Evolutionary conservation across 441 rosid species (phyloP).

Genomic region (Populus hybrid): DNA sequence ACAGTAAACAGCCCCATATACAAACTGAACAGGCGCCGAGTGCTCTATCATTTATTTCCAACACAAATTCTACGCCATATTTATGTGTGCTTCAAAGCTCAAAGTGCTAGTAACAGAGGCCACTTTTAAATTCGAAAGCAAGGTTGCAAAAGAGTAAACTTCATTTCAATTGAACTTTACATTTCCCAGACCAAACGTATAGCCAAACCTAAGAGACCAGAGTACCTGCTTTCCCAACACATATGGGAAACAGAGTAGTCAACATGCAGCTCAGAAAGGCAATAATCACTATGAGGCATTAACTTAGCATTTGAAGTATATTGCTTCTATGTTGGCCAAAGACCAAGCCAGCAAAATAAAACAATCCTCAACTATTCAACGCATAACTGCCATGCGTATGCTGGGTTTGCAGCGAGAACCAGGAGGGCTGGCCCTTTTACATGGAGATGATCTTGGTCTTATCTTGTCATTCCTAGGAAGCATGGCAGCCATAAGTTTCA

Average conservation of each 20-base stretch:
- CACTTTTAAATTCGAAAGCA: background rate
- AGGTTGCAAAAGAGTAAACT: background rate
- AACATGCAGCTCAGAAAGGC: conserved; percentile 14
- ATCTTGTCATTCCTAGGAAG: conserved; percentile 26
- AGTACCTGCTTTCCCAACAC: background rate
- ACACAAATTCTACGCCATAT: background rate
- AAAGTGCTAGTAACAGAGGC: background rate
- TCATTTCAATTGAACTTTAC: background rate
- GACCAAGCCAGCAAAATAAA: background rate
- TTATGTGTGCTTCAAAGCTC: background rate
- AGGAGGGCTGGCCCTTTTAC: conserved; percentile 33
- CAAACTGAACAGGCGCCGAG: background rate
- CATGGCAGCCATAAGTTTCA: conserved; percentile 31
- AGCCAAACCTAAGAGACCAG: background rate
- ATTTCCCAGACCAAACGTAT: background rate
- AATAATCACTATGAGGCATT: background rate
- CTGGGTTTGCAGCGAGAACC: conserved; percentile 19
- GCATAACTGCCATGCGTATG: conserved; percentile 19
- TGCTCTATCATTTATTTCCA: too few species aligned
- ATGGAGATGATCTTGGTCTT: conserved; percentile 29
- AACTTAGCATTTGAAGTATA: background rate
- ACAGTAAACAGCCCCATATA: background rate
- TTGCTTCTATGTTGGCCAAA: background rate
- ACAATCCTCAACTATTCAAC: conserved; percentile 13
- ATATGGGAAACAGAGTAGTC: background rate